Evolutionary conservation across 371 early-diverging fungal genomes (phyloP), one percentile per base, ranked within the genome.

Genomic region (Actinomortierella wolfii): DNA sequence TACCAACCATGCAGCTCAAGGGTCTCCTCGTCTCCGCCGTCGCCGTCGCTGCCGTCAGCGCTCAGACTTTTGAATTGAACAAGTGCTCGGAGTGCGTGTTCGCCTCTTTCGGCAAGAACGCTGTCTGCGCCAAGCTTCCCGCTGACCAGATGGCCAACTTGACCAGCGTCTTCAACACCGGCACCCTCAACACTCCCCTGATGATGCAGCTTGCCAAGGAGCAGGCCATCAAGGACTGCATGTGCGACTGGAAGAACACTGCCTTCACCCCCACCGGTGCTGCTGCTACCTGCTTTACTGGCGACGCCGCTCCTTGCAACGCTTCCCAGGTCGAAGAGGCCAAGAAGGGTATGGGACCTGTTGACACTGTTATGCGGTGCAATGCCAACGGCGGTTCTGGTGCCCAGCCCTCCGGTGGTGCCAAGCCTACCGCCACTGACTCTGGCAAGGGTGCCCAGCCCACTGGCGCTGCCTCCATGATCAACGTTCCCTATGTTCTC

Each of bases 1-100:
- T 17, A 53, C 11, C 20, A 42, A 69, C 43, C 21, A 69, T 69
- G 70, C 70, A 69, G 60, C 54, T 69, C 70, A 69, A 69, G 70
- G 60, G 57, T 14, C 70, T 69, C 46, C 54, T 60, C 54, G 42
- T 69, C 47, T 64, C 64, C 41, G 56, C 70, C 70, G 46, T 60
- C 54, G 64, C 64, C 49, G 40, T 53, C 42, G 64, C 34, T 45
- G 61, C 61, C 64, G 64, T 57, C 57, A 64, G 44, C 49, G 69
- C 64, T 44, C 60, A 60, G 64, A 5, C 25, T 5, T 63, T 62
- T 46, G 60, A 45, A 2, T 25, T 46, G 46, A 63, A 69, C 57
- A 14, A 29, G 15, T 69, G 70, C 64, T 44, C 57, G 21, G 13
- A 34, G 41, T 69, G 70, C 42, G 64, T 64, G 23, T 52, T 43